phyloP scores from a whole-genome alignment of 2,329 filamentous ascomycete species.

The Beauveria pseudobassiana region DNA sequence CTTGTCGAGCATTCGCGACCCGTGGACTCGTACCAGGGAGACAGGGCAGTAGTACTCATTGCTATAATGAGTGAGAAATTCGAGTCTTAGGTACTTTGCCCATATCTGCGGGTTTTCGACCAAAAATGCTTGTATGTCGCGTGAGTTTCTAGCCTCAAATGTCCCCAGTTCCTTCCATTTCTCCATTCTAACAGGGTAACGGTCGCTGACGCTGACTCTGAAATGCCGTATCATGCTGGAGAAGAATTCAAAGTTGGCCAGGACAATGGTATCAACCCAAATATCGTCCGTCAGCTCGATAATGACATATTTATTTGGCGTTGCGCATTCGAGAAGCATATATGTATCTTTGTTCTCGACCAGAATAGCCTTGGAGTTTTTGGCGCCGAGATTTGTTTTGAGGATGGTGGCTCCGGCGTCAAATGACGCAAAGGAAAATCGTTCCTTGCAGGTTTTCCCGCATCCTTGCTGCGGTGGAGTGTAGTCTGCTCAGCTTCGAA shows the following conservation, averaged over 20 bases:
- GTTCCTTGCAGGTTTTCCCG: conserved; percentile 93
- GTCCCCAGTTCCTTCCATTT: conserved; percentile 86
- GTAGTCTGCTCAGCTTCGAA: conserved; percentile 42
- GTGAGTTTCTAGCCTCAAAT: conserved; percentile 85
- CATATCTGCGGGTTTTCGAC: conserved; percentile 94
- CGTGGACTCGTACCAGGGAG: conserved; percentile 84
- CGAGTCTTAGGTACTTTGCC: conserved; percentile 86
- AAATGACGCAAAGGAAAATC: conserved; percentile 96
- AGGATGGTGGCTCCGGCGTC: conserved; percentile 91
- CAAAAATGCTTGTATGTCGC: conserved; percentile 89
- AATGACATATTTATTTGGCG: conserved; percentile 85
- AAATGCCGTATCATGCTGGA: conserved; percentile 93
- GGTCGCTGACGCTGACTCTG: conserved; percentile 84
- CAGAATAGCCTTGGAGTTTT: conserved; percentile 80
- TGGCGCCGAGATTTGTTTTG: conserved; percentile 80
- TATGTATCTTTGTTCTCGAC: conserved; percentile 98
- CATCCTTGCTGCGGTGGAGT: conserved; percentile 73
- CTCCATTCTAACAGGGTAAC: conserved; percentile 85
- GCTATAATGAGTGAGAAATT: conserved; percentile 89
- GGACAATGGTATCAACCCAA: conserved; percentile 88
- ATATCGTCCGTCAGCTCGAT: conserved; percentile 84
- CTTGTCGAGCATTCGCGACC: conserved; percentile 92
- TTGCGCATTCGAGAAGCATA: conserved; percentile 87
- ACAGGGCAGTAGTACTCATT: conserved; percentile 96
- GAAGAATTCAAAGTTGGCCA: conserved; percentile 99